Evolutionary conservation across 2,329 filamentous ascomycete species (phyloP), one percentile per base, ranked within the genome.

Genomic region (Chrysoporthe deuterocubensis): DNA sequence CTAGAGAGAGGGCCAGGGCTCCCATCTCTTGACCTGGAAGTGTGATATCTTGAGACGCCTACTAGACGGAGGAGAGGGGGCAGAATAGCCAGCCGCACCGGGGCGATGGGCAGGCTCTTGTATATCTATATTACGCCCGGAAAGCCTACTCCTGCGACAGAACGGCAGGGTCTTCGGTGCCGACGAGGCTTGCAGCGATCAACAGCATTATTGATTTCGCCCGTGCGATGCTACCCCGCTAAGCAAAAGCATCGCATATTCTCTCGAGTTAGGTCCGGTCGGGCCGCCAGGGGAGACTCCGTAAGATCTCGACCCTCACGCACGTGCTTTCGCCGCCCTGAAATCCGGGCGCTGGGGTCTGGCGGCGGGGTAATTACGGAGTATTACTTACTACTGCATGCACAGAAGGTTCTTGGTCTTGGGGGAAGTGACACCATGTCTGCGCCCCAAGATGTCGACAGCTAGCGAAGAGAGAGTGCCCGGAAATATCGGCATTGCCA

Each of bases 221-320:
- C 42, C 43, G 26, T 65, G 26, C 56, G 44, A 59, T 65, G 34
- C 32, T 40, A 65, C 63, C 63, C 54, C 63, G 34, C 63, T 50
- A 40, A 26, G 26, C 26, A 26, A 26, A 11, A 21, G 32, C 61
- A 11, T n/a, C 48, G 37, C n/a, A 40, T 37, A 5, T 26, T 14
- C 6, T 57, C 4, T 32, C 21, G 26, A n/a, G 18, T 37, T n/a
- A 43, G 21, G 58, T 11, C 21, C 32, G 1, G 16, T 58, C 14
- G 34, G 54, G 54, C 32, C 5, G 32, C 16, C 6, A n/a, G 54
- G 54, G 32, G 14, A 3, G 32, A 13, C 7, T 34, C 13, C 18
- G 16, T n/a, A n/a, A 16, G 3, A 57, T 40, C 16, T 57, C 34
- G 54, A 40, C 32, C 18, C 16, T 57, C 7, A 32, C 54, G 32